A percentile compares a stretch with the other conserved stretches of the same genome.
Conservation (phyloP, 1,139 yeast species). For the Saccharomycopsis crataegensis region DNA sequence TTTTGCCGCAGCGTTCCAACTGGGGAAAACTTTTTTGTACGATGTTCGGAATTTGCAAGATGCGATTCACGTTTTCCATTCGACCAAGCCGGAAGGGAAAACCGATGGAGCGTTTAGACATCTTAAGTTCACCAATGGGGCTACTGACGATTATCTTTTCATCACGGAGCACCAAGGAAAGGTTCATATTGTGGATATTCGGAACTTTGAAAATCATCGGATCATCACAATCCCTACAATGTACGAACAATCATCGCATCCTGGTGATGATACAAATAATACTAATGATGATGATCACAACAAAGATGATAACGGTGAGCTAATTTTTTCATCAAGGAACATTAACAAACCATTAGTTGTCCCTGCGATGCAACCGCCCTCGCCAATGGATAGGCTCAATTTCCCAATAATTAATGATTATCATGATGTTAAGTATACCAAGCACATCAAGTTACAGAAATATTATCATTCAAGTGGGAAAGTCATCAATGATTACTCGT, state of each 20-base stretch:
- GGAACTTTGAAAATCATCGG: constrained; percentile 68
- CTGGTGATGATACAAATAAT: not conserved
- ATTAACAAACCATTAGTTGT: not conserved
- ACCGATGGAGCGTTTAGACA: constrained; percentile 53
- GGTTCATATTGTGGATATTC: constrained; percentile 73
- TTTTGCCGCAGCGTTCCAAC: constrained; percentile 79
- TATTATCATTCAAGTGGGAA: too few relatives aligned
- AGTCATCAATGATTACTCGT: too few relatives aligned
- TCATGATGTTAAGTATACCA: too few relatives aligned
- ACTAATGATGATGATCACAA: not conserved
- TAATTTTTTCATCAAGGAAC: constrained; percentile 1
- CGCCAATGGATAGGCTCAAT: not conserved
- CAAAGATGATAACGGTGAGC: not conserved
- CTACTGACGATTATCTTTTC: constrained; percentile 63
- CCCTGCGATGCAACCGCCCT: not conserved
- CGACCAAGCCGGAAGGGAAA: constrained; percentile 36
- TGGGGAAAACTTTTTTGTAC: constrained; percentile 69
- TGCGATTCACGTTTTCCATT: constrained; percentile 48
- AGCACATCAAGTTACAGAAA: too few relatives aligned
- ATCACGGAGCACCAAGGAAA: constrained; percentile 82
- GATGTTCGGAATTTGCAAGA: constrained; percentile 56
- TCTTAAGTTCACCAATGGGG: constrained; percentile 51
- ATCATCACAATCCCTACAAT: constrained; percentile 51
- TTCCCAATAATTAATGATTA: not conserved
- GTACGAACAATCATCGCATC: constrained; percentile 16